These are phyloP conservation scores for Rhododendron williamsianum DNA, from an alignment of 148 eudicot genomes.

Conservation along the genomic window DNA sequence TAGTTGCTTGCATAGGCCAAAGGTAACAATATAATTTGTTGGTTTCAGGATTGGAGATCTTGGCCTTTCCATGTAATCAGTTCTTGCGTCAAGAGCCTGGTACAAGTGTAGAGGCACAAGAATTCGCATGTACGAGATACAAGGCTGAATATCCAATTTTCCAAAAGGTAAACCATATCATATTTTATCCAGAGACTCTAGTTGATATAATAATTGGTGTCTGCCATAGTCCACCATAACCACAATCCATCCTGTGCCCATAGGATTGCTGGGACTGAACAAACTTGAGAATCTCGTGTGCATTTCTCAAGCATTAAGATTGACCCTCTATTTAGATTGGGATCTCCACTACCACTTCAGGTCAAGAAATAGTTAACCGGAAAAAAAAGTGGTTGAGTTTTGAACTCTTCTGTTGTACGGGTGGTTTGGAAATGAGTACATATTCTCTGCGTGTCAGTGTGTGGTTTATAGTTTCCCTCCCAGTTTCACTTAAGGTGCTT, in stretches of 20 bases:
- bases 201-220: background rate
- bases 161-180: constrained; percentile 45
- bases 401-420: background rate
- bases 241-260: background rate
- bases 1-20: background rate
- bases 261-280: background rate
- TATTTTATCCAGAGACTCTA: background rate
- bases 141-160: constrained; percentile 86
- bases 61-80: constrained; percentile 96
- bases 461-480: background rate
- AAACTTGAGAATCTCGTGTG: background rate
- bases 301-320: background rate
- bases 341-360: background rate
- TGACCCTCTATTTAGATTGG: background rate
- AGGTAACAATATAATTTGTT: background rate
- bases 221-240: background rate
- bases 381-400: background rate
- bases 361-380: background rate
- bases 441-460: background rate
- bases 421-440: background rate
- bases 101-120: constrained; percentile 54
- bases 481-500: background rate
- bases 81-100: constrained; percentile 89
- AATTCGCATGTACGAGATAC: constrained; percentile 76
- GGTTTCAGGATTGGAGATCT: constrained; percentile 64